phyloP scores from a whole-genome alignment of 2,329 filamentous ascomycete genomes.

The Gnomoniopsis smithogilvyi region DNA sequence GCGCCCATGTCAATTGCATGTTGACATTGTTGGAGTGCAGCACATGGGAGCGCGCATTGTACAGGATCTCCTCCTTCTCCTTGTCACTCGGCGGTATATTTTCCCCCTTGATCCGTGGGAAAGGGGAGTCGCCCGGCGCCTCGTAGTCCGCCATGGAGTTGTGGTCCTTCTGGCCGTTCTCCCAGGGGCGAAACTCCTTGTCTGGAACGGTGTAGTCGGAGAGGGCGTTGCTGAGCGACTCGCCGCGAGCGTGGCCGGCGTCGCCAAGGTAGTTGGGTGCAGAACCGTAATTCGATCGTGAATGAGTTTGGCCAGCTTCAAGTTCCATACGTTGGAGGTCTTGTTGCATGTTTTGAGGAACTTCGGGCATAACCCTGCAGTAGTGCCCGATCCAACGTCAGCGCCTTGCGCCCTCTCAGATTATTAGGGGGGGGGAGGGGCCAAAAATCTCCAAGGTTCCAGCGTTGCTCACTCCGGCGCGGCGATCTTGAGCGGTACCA shows the following conservation, averaged over 20 bases:
- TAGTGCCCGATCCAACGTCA: conserved; percentile 33
- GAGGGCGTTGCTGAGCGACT: conserved; percentile 39
- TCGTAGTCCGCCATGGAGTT: conserved; percentile 42
- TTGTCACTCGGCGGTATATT: conserved; percentile 94
- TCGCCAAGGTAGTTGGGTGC: conserved; percentile 25
- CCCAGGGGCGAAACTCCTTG: conserved; percentile 40
- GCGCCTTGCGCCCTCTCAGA: conserved; percentile 26
- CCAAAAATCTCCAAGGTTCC: not conserved
- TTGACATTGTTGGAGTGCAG: conserved; percentile 92
- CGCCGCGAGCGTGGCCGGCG: conserved; percentile 36
- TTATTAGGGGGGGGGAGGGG: conserved; percentile 5
- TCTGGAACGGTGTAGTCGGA: conserved; percentile 25
- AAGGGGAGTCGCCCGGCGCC: conserved; percentile 82
- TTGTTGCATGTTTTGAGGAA: conserved; percentile 94
- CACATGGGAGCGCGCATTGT: conserved; percentile 78
- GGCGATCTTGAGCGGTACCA: conserved; percentile 10
- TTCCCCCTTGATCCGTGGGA: conserved; percentile 80
- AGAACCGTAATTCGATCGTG: conserved; percentile 29
- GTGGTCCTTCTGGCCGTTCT: conserved; percentile 34
- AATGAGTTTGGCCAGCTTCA: conserved; percentile 58
- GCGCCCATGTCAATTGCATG: conserved; percentile 95
- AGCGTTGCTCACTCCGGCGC: conserved; percentile 3
- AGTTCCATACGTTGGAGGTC: conserved; percentile 89
- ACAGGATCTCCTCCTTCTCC: conserved; percentile 86
- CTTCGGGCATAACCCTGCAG: conserved; percentile 85